These are phyloP conservation scores for Solanum dulcamara DNA, from an alignment of 257 asterid genomes.

Conservation along the genomic window DNA sequence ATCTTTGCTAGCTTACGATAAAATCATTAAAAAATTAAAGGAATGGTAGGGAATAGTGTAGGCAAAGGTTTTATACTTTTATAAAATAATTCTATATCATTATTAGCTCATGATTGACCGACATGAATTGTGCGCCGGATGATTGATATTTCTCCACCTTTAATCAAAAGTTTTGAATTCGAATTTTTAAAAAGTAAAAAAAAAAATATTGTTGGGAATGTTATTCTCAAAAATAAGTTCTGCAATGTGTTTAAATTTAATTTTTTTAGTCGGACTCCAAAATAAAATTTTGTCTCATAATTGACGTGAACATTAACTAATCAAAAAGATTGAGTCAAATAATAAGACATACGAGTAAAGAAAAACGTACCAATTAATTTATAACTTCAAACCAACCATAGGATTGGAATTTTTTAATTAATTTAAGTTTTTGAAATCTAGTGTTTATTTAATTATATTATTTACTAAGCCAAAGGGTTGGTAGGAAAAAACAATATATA, in stretches of 20 bases:
- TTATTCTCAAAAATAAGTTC: no score
- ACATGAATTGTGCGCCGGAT: neutral
- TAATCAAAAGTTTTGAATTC: rapidly evolving
- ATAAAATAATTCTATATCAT: neutral
- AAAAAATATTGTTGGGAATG: no score
- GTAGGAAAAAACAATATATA: neutral
- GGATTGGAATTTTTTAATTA: neutral
- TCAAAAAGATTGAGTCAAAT: neutral
- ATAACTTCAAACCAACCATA: neutral
- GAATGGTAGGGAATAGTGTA: neutral
- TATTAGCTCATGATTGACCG: neutral
- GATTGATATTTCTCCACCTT: neutral
- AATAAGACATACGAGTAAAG: neutral
- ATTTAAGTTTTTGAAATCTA: neutral
- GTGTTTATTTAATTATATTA: neutral
- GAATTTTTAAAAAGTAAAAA: rapidly evolving
- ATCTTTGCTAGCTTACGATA: neutral
- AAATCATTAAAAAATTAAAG: neutral
- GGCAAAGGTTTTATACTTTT: neutral
- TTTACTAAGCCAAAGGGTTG: neutral
- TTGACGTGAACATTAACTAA: neutral
- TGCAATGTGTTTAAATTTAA: neutral
- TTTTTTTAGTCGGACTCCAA: neutral
- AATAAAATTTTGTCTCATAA: neutral
- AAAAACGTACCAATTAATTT: neutral